These are phyloP conservation scores for Chrysoporthe austroafricana DNA, from an alignment of 2,329 filamentous ascomycete species.

Conservation along the genomic window DNA sequence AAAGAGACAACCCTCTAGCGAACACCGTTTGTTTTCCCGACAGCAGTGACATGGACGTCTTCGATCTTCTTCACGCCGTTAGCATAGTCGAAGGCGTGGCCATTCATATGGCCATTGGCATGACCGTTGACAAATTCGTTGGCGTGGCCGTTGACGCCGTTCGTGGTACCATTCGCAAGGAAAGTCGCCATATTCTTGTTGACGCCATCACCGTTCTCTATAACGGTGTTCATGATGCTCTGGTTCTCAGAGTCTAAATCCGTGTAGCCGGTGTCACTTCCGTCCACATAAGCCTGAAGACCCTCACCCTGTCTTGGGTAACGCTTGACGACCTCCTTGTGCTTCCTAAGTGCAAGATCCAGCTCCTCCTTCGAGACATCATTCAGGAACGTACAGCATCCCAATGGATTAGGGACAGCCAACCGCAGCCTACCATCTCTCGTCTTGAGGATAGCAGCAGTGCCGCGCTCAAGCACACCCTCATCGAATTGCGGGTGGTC, in stretches of 20 bases:
- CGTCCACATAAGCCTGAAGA: slow-evolving; percentile 70
- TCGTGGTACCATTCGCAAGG: slow-evolving; percentile 39
- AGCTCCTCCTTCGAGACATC: slow-evolving; percentile 67
- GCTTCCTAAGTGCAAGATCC: slow-evolving; percentile 60
- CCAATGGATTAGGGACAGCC: slow-evolving; percentile 70
- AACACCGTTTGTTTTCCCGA: slow-evolving; percentile 20
- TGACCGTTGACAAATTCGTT: not conserved
- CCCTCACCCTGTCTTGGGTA: slow-evolving; percentile 68
- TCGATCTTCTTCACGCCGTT: slow-evolving; percentile 15
- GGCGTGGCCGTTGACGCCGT: slow-evolving; percentile 25
- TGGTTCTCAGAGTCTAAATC: slow-evolving; percentile 42
- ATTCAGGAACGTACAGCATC: slow-evolving; percentile 70
- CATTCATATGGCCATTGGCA: slow-evolving; percentile 2
- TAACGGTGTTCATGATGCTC: slow-evolving; percentile 47
- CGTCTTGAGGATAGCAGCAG: slow-evolving; percentile 71
- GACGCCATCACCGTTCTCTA: slow-evolving; percentile 39
- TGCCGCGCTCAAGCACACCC: slow-evolving; percentile 66
- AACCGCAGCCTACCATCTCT: slow-evolving; percentile 70
- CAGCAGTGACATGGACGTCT: slow-evolving; percentile 7
- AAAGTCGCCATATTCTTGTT: slow-evolving; percentile 46
- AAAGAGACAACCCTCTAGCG: slow-evolving; percentile 7
- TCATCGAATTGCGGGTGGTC: slow-evolving; percentile 72
- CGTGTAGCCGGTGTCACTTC: slow-evolving; percentile 66
- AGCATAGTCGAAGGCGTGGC: slow-evolving; percentile 2
- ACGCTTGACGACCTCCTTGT: slow-evolving; percentile 66